Conservation (phyloP, 768 basidiomycete species). For the Psilocybe tampanensis region DNA sequence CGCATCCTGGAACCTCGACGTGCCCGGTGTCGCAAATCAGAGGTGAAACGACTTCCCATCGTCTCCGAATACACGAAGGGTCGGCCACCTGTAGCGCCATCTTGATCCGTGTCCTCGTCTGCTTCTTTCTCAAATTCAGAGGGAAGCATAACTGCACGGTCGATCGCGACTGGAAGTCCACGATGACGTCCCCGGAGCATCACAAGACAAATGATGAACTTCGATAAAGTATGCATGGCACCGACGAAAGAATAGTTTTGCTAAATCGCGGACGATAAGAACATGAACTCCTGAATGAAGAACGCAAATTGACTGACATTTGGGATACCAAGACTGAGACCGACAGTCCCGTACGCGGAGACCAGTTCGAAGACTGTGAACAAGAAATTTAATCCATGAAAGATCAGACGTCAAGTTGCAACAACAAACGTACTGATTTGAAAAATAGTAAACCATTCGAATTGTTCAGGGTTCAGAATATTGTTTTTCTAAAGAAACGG, state of each 20-base stretch:
- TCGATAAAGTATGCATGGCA: slow-evolving; percentile 77
- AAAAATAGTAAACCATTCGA: slow-evolving; percentile 85
- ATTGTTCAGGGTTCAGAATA: slow-evolving; percentile 53
- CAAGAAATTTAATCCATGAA: no score
- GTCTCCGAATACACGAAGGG: slow-evolving; percentile 18
- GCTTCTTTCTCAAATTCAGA: slow-evolving; percentile 49
- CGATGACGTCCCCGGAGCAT: slow-evolving; percentile 96
- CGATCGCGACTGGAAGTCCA: slow-evolving; percentile 85
- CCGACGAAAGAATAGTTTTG: slow-evolving; percentile 83
- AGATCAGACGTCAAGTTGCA: not conserved
- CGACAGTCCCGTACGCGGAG: slow-evolving; percentile 88
- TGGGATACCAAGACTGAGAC: slow-evolving; percentile 88
- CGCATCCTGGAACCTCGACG: slow-evolving; percentile 13
- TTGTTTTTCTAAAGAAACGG: slow-evolving; percentile 56
- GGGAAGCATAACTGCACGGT: slow-evolving; percentile 84
- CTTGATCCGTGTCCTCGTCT: slow-evolving; percentile 19
- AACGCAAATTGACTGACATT: slow-evolving; percentile 46
- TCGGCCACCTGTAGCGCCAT: not conserved
- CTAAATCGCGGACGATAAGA: slow-evolving; percentile 37
- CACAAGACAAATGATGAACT: slow-evolving; percentile 82
- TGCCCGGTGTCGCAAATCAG: slow-evolving; percentile 17
- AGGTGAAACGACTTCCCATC: slow-evolving; percentile 13
- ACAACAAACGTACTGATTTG: slow-evolving; percentile 55
- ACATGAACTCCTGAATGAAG: not conserved
- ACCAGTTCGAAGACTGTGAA: slow-evolving; percentile 79